Conservation (phyloP, 306 rosid species). For the Sophora flavescens region DNA sequence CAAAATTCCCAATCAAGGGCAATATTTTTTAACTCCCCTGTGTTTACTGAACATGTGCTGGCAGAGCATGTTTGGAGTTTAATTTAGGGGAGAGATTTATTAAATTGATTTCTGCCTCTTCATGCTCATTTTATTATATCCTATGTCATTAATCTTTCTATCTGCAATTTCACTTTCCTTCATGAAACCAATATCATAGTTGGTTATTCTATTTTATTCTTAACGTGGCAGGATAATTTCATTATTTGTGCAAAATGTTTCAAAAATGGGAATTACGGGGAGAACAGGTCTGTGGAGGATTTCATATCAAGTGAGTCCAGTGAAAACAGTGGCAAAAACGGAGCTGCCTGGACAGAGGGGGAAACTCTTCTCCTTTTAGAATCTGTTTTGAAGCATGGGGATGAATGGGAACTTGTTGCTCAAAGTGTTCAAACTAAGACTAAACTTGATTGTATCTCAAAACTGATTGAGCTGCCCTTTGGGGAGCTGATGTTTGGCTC, state of each 20-base stretch:
- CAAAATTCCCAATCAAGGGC: too few relatives aligned
- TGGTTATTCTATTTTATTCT: constrained; percentile 35
- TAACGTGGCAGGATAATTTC: constrained; percentile 68
- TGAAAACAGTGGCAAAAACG: constrained; percentile 51
- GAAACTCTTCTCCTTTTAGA: constrained; percentile 91
- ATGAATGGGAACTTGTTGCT: constrained; percentile 94
- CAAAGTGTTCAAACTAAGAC: constrained; percentile 78
- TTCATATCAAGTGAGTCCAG: constrained; percentile 55
- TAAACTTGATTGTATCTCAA: constrained; percentile 81
- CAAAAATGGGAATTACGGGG: constrained; percentile 74
- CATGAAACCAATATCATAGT: background rate
- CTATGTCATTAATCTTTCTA: too few relatives aligned
- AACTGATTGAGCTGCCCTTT: constrained; percentile 87
- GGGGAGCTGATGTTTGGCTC: constrained; percentile 78
- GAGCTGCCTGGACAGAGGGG: constrained; percentile 83
- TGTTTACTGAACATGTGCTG: background rate
- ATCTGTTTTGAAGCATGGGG: constrained; percentile 93
- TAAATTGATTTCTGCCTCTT: too few relatives aligned
- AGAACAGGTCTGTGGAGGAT: constrained; percentile 70
- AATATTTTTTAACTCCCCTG: background rate
- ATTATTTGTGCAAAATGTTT: constrained; percentile 71
- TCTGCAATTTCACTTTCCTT: constrained; percentile 10
- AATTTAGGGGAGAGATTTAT: too few relatives aligned
- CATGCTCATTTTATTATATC: too few relatives aligned
- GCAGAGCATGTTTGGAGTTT: too few relatives aligned